Percentiles rank a stretch among this genome's conserved stretches.
Evolutionary conservation across 2,329 filamentous ascomycete species (phyloP).

Genomic region (Leptodontidium sp.): DNA sequence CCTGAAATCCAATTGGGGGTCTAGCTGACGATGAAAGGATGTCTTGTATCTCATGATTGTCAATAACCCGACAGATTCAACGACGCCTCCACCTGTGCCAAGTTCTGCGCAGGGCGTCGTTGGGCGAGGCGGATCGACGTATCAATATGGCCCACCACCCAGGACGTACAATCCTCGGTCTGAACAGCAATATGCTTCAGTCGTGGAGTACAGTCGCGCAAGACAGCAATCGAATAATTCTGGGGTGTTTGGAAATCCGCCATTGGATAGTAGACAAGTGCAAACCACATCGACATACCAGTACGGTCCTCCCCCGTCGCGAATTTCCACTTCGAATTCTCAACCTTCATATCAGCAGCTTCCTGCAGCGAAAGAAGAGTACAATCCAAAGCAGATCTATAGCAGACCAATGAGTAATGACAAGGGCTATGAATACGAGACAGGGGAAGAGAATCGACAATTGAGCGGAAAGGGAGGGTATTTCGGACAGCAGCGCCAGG

Average conservation of each 20-base stretch:
- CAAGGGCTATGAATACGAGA: neutral
- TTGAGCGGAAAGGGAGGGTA: neutral
- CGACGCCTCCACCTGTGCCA: neutral
- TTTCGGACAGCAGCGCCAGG: neutral
- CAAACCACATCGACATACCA: neutral
- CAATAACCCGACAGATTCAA: neutral
- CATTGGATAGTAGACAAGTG: neutral
- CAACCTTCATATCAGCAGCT: neutral
- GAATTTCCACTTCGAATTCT: neutral
- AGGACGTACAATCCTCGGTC: neutral
- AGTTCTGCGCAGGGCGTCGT: neutral
- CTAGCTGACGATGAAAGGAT: neutral
- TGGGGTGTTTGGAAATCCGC: neutral
- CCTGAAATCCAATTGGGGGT: neutral
- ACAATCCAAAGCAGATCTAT: neutral
- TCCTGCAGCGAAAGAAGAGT: neutral
- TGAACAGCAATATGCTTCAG: neutral
- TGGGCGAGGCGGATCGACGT: neutral
- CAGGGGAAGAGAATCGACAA: neutral
- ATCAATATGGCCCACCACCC: constrained; percentile 1
- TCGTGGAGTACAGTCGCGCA: neutral
- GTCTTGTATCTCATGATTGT: constrained; percentile 9
- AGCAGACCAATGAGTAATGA: neutral
- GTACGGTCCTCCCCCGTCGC: neutral
- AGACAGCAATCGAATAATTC: neutral